Percentiles rank a stretch among this genome's conserved stretches.
These are phyloP conservation scores for Xylaria sp. DNA, from an alignment of 2,329 filamentous ascomycete genomes.

Conservation along the genomic window DNA sequence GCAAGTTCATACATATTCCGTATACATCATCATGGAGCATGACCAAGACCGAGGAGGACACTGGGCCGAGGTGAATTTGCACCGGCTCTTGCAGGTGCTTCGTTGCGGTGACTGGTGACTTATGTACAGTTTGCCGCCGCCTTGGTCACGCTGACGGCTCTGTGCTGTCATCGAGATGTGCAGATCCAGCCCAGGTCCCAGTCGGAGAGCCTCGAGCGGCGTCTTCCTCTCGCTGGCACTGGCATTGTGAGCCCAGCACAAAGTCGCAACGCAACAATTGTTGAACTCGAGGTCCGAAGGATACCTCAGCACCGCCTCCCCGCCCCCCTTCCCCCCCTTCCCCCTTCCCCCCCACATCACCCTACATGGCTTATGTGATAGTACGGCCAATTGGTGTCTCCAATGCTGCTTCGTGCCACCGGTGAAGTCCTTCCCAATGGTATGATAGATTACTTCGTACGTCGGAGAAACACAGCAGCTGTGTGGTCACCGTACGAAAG, in stretches of 20 bases:
- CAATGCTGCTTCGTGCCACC: not conserved
- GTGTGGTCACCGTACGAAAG: not conserved
- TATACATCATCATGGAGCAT: not conserved
- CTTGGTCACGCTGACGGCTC: not conserved
- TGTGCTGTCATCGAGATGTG: not conserved
- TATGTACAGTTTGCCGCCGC: too few species aligned
- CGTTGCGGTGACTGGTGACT: not conserved
- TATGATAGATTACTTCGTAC: not conserved
- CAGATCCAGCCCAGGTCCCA: not conserved
- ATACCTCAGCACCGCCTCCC: not conserved
- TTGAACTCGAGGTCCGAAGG: not conserved
- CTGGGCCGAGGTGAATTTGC: constrained; percentile 1
- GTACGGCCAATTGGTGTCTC: not conserved
- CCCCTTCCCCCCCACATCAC: not conserved
- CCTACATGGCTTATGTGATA: constrained; percentile 5
- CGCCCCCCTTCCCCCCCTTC: not conserved
- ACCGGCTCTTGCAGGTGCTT: too few species aligned
- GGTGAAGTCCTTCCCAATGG: not conserved
- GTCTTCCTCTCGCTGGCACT: not conserved
- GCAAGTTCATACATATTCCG: not conserved
- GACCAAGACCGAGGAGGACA: not conserved
- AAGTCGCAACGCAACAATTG: not conserved
- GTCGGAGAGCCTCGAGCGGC: constrained; percentile 1
- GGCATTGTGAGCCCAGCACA: not conserved
- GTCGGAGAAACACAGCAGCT: not conserved